These are phyloP conservation scores for Acmispon strigosus DNA, from an alignment of 306 rosid genomes.

Conservation along the genomic window DNA sequence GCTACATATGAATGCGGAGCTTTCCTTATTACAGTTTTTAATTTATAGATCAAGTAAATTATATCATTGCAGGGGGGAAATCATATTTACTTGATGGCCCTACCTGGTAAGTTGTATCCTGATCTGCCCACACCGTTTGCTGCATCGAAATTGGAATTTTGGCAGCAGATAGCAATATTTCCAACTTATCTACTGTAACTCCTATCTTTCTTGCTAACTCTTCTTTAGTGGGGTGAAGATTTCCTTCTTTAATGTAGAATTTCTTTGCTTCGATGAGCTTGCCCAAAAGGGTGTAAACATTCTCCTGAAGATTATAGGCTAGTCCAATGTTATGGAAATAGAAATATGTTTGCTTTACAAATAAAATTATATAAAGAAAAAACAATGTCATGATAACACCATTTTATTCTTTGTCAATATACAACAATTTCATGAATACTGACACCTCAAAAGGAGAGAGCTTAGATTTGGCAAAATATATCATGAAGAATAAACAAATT, in stretches of 20 bases:
- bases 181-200: constrained; percentile 69
- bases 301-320: constrained; percentile 54
- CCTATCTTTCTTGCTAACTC: constrained; percentile 65
- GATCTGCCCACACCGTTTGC: constrained; percentile 76
- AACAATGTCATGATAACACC: background rate
- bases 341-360: background rate
- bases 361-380: background rate
- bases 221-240: constrained; percentile 63
- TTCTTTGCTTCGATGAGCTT: constrained; percentile 71
- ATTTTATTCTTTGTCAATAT: constrained; percentile 2
- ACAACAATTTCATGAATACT: constrained; percentile 1
- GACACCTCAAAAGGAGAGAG: background rate
- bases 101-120: constrained; percentile 86
- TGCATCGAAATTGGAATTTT: constrained; percentile 85
- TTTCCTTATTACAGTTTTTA: constrained; percentile 12
- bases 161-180: constrained; percentile 43
- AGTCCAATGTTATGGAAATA: constrained; percentile 7
- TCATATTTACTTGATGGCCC: constrained; percentile 6
- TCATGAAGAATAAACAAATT: background rate
- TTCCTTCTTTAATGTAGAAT: constrained; percentile 56
- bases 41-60: background rate
- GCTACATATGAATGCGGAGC: background rate
- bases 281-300: constrained; percentile 55
- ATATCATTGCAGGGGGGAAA: background rate
- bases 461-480: constrained; percentile 3